Base-by-base conservation (phyloP, 108 stramenopile genomes). In the Stephanodiscus minutulus region DNA sequence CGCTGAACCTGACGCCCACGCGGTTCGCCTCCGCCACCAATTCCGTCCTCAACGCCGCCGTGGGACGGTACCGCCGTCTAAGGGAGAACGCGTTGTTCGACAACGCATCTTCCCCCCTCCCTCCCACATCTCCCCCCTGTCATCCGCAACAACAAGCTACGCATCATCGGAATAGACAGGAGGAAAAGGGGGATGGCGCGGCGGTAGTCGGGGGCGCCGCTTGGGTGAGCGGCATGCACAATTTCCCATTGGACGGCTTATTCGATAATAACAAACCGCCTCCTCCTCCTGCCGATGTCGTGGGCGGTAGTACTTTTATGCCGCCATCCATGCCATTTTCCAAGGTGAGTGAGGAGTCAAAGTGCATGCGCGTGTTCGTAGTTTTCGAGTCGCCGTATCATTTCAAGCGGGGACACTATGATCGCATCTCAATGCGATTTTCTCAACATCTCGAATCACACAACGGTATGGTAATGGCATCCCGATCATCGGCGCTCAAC, bases 31-130 rank as follows among this genome's bases (percentile, higher is more conserved):
- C 64, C 17, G 68, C 73, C 8, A 65, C 65, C 44, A 66, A 39
- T 35, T 62, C 62, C 13, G 58, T 78, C 5, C 20, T 78, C 36
- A 69, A 50, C 43, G 77, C 77, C 22, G 64, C 77, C 27, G 68
- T 69, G 0, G 77, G 77, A 10, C 64, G 77, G 1, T 78, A 78
- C 12, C 77, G 77, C 55, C 65, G 53, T 29, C 67, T 68, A 27
- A 66, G 61, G 70, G 63, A 69, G 20, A 69, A 21, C 31, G 57
- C 57, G 8, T 28, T 33, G 1, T 58, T 13, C 57, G 52, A 53
- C 25, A 13, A 48, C 33, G n/a, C n/a, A n/a, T 57, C 58, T 41
- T 43, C 68, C 50, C 52, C 53, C 20, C 61, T 63, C 44, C 62
- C 62, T 63, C 37, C 44, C 8, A 49, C 36, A 35, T 48, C 44